Evolutionary conservation across 805 yeast species (phyloP).

Genomic region (Scheffersomyces ergatensis): DNA sequence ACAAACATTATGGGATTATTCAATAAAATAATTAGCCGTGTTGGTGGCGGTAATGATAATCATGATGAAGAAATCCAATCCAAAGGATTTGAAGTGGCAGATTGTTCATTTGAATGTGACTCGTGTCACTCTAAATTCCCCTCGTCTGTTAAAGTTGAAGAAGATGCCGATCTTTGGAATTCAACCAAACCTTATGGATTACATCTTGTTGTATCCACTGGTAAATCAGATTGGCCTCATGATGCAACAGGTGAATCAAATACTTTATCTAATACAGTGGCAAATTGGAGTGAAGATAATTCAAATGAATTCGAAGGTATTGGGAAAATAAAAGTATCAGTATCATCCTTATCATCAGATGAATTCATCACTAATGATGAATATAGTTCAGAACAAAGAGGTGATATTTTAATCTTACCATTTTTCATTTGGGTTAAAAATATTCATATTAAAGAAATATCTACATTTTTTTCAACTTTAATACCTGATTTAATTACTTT

Average conservation of each 20-base stretch:
- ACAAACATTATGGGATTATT: slow-evolving; percentile 1
- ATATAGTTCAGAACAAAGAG: slow-evolving; percentile 40
- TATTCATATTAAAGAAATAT: slow-evolving; percentile 43
- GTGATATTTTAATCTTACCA: slow-evolving; percentile 69
- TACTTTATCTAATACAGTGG: slow-evolving; percentile 46
- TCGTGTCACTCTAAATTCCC: slow-evolving; percentile 57
- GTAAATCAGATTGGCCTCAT: slow-evolving; percentile 80
- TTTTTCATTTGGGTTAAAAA: slow-evolving; percentile 68
- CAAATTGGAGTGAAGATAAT: slow-evolving; percentile 27
- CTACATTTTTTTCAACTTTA: neutral
- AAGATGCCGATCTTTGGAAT: slow-evolving; percentile 53
- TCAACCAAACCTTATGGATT: slow-evolving; percentile 66
- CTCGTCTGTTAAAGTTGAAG: slow-evolving; percentile 42
- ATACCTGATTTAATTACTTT: neutral
- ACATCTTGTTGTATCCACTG: slow-evolving; percentile 82
- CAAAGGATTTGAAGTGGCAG: slow-evolving; percentile 33
- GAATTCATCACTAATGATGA: slow-evolving; percentile 39
- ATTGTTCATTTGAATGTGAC: slow-evolving; percentile 53
- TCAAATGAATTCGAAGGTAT: slow-evolving; percentile 14
- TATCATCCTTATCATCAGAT: slow-evolving; percentile 52
- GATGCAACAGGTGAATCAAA: slow-evolving; percentile 53
- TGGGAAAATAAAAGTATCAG: slow-evolving; percentile 46
- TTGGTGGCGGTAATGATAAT: neutral
- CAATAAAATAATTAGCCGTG: neutral
- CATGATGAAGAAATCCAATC: slow-evolving; percentile 24